Evolutionary conservation across 2,329 filamentous ascomycete species (phyloP), one percentile per base, ranked within the genome.

Genomic region (Hortaea sp.): DNA sequence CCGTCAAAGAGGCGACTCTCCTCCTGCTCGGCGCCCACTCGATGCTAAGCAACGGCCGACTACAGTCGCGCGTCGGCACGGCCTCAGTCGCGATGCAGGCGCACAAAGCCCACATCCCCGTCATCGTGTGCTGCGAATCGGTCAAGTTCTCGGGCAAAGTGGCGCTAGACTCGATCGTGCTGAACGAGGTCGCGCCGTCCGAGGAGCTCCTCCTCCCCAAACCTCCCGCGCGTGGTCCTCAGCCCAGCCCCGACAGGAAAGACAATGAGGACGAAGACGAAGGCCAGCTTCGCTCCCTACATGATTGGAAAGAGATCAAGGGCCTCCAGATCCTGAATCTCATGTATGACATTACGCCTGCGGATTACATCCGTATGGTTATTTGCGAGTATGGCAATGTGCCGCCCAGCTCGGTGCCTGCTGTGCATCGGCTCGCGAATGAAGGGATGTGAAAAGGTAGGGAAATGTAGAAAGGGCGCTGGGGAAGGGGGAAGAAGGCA

Each of bases 111-210:
- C 82, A 84, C 48, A 78, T 89, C 34, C 85, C 86, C 1, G 87
- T 97, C 48, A 82, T 94, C 31, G 87, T 94, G 3, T 84, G 94
- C 49, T 95, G 88, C 65, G 90, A 97, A 70, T 92, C 85, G 4
- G 82, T 97, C 69, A 98, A 97, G 68, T 95, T 97, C 64, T 85
- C 92, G 59, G 82, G 88, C 57, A 83, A 88, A 48, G 87, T 95
- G 7, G 85, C 88, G 5, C 79, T 94, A 10, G 92, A 97, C 67
- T 90, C 88, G 27, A 86, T 97, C 54, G 90, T 92, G 38, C 83
- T 88, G 59, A 98, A 98, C 65, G 92, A 98, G 70, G 83, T 95
- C 51, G 88, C 79, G 68, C 76, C 89, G 64, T 60, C 87, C 66
- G 79, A 84, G 65, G 74, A 87, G 68, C 68, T 85, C 7, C 58